Evolutionary conservation across 371 early-diverging fungal genomes (phyloP), one percentile per base, ranked within the genome.

Genomic region (Rhizopus sp.): DNA sequence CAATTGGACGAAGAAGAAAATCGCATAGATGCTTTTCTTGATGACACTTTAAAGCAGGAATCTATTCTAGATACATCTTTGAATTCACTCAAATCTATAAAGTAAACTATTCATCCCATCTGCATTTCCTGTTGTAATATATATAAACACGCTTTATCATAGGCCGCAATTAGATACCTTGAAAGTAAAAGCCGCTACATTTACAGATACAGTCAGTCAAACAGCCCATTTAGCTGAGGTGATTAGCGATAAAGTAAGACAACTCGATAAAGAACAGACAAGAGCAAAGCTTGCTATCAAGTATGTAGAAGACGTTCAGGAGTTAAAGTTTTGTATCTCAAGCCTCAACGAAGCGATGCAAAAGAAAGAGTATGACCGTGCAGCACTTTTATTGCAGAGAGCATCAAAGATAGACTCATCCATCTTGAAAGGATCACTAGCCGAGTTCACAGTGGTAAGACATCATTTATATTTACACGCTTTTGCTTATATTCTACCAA

Each of bases 161-260:
- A 91, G 91, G 45, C 88, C 90, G 16, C 83, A 85, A 50, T 66
- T 92, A 13, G 74, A 72, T 2, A 58, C 72, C 5, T 47, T 89
- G 35, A 69, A 80, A 32, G 44, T 53, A 6, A 82, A 86, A 39
- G 77, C 88, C 0, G 72, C 75, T n/a, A 55, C 70, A 7, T 70
- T 91, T 46, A 73, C 84, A 47, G 68, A 76, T 12, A 85, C 82
- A 33, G 80, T 93, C 29, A 74, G 80, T 37, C 80, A 81, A 23
- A 91, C 94, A 0, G 85, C 91, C 0, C 66, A 66, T 4, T 71
- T 91, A 35, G 93, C 94, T 4, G 92, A 91, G 53, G 77, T 80
- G 3, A 93, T 94, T 54, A 90, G 90, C 59, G 88, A 79, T 32
- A 89, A 89, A 66, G 93, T 94, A 35, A 75, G 94, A 35, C 87